These are phyloP conservation scores for Trametes versicolor DNA, from an alignment of 1,284 basidiomycete genomes.

Conservation along the genomic window DNA sequence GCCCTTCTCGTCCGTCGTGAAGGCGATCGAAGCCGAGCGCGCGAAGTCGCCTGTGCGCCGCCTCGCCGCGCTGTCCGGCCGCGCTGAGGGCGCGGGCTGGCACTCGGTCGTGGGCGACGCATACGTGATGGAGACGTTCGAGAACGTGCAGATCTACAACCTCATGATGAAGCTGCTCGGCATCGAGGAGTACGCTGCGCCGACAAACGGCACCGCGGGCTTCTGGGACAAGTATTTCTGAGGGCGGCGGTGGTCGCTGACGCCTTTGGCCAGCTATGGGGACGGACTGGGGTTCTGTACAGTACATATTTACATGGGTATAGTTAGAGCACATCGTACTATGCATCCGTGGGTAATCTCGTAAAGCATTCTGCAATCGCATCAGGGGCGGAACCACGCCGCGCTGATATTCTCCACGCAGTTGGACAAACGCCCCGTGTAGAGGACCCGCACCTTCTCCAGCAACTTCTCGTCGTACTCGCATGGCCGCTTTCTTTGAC, in stretches of 20 bases:
- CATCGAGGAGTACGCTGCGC: slow-evolving; percentile 64
- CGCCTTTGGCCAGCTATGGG: neutral
- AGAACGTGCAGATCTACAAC: slow-evolving; percentile 88
- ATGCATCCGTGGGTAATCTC: no score
- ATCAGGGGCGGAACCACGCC: no score
- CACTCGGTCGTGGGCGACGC: slow-evolving; percentile 70
- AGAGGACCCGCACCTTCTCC: no score
- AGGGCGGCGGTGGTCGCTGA: neutral
- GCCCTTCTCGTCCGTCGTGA: slow-evolving; percentile 79
- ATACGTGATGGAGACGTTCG: slow-evolving; percentile 82
- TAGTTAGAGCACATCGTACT: neutral
- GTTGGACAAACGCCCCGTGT: no score
- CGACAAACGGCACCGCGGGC: slow-evolving; percentile 79
- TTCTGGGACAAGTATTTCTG: slow-evolving; percentile 85
- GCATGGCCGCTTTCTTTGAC: no score
- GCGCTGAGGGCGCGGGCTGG: slow-evolving; percentile 62
- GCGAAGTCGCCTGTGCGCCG: slow-evolving; percentile 25
- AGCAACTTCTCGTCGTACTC: no score
- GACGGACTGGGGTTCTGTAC: neutral
- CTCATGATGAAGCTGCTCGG: slow-evolving; percentile 82
- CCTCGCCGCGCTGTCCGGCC: slow-evolving; percentile 40
- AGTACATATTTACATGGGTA: neutral
- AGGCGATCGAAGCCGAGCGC: slow-evolving; percentile 57
- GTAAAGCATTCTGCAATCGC: no score
- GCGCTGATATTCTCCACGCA: no score